These are phyloP conservation scores for Nannizziopsis barbatae DNA, from an alignment of 2,329 filamentous ascomycete genomes.

Conservation along the genomic window DNA sequence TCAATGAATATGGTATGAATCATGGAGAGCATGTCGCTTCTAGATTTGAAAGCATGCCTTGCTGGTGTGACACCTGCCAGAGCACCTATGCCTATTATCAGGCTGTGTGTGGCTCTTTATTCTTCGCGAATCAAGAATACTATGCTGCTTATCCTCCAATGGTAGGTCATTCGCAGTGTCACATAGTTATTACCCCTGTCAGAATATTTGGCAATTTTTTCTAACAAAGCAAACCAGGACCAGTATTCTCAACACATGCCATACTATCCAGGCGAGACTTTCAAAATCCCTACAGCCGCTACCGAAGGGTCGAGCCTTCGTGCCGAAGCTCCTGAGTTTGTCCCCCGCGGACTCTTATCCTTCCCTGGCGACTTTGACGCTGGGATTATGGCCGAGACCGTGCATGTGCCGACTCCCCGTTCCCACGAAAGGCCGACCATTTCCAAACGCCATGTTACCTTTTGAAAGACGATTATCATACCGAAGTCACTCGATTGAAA, in stretches of 20 bases:
- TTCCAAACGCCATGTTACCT: background rate
- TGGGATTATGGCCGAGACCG: background rate
- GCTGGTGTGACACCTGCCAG: no score
- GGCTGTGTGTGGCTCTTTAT: no score
- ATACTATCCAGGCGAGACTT: background rate
- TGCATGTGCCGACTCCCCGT: background rate
- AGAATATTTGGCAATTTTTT: background rate
- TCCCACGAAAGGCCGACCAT: background rate
- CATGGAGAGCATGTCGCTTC: no score
- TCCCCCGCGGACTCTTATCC: background rate
- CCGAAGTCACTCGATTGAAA: no score
- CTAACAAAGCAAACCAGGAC: background rate
- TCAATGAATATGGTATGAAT: no score
- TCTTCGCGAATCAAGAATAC: no score
- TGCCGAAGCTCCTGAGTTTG: constrained; percentile 11
- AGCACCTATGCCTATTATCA: no score
- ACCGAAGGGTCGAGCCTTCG: constrained; percentile 4
- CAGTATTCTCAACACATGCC: background rate
- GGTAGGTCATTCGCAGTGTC: no score
- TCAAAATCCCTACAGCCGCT: background rate
- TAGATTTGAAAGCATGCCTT: no score
- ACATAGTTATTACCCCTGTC: no score
- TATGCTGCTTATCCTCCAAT: no score
- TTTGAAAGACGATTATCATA: background rate
- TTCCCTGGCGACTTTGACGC: background rate